Evolutionary conservation across 192 early-diverging fungal genomes (phyloP), one percentile per base, ranked within the genome.

Genomic region (Hyaloraphidium curvatum): DNA sequence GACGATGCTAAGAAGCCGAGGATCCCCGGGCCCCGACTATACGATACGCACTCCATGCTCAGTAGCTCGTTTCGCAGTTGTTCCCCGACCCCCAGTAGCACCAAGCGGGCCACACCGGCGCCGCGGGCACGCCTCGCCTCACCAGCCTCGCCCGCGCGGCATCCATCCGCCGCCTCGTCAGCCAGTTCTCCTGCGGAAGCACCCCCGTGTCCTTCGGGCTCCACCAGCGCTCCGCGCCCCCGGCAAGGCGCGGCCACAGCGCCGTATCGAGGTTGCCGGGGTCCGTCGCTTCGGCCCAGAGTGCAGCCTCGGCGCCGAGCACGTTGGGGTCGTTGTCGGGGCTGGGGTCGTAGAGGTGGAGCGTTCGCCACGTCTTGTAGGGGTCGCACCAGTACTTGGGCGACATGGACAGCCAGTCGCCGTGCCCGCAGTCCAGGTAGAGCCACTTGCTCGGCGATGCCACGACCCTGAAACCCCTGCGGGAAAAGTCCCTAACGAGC

Each of bases 251-350:
- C 14, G 63, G 63, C 56, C 56, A 65, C 17, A 59, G 35, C 0
- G 51, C 22, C 19, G 50, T 52, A 60, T 83, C 81, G 35, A 86
- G 35, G 19, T 71, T 67, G 25, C 58, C 58, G 19, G 55, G 30
- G 57, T 80, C 80, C 0, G 72, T 53, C 62, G 80, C 76, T 67
- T 82, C 81, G 21, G 81, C 69, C 81, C 81, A 86, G 51, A 83
- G 53, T 21, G 74, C 71, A 3, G 69, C 78, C 57, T 86, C 83
- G 28, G 64, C 79, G 27, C 83, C 83, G 1, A 86, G 56, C 19
- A 86, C 70, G 16, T 41, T 17, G 40, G 40, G 40, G 19, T 17
- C n/a, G 40, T 7, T 7, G 19, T 23, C 40, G 54, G 55, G 39
- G 57, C 50, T 14, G 60, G 2, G 0, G 31, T 27, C n/a, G 35